A percentile compares a stretch with the other conserved stretches of the same genome.
Conservation (phyloP, 805 yeast species). For the Brettanomyces bruxellensis region DNA sequence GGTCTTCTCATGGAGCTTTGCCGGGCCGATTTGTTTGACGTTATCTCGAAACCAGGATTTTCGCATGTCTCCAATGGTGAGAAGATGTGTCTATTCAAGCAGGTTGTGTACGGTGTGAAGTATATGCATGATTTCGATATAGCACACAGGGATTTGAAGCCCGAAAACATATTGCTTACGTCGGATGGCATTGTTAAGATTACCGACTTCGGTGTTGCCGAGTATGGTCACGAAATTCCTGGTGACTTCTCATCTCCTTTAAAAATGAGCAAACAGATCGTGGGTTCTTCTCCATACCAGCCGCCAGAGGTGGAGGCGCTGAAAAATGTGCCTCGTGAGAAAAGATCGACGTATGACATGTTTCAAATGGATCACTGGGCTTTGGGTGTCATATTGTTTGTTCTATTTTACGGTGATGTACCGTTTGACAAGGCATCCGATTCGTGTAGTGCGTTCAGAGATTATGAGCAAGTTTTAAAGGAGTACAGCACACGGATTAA, state of each 20-base stretch:
- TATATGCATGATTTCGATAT: conserved; percentile 68
- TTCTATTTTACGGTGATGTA: conserved; percentile 46
- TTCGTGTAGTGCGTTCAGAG: conserved; percentile 43
- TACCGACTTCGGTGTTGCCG: conserved; percentile 92
- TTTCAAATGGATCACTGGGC: conserved; percentile 72
- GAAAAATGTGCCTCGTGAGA: conserved; percentile 29
- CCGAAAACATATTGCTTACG: conserved; percentile 78
- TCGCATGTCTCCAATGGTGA: conserved; percentile 39
- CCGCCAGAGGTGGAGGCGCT: conserved; percentile 68
- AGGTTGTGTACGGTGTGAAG: conserved; percentile 54
- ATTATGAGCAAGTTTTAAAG: conserved; percentile 34
- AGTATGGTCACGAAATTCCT: conserved; percentile 52
- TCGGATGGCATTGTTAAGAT: conserved; percentile 51
- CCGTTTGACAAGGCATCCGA: conserved; percentile 52
- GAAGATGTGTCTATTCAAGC: conserved; percentile 66
- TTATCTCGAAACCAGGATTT: conserved; percentile 58
- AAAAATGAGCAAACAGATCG: conserved; percentile 39
- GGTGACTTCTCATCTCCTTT: conserved; percentile 41
- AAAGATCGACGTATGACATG: conserved; percentile 42
- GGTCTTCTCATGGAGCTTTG: conserved; percentile 68
- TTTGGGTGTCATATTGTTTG: conserved; percentile 60
- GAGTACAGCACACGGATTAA: conserved; percentile 23
- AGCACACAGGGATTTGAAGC: conserved; percentile 91
- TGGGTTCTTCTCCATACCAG: conserved; percentile 79
- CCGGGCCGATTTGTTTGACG: conserved; percentile 46